These are phyloP conservation scores for Aspergillus luchuensis DNA, from an alignment of 2,329 filamentous ascomycete species.

Conservation along the genomic window DNA sequence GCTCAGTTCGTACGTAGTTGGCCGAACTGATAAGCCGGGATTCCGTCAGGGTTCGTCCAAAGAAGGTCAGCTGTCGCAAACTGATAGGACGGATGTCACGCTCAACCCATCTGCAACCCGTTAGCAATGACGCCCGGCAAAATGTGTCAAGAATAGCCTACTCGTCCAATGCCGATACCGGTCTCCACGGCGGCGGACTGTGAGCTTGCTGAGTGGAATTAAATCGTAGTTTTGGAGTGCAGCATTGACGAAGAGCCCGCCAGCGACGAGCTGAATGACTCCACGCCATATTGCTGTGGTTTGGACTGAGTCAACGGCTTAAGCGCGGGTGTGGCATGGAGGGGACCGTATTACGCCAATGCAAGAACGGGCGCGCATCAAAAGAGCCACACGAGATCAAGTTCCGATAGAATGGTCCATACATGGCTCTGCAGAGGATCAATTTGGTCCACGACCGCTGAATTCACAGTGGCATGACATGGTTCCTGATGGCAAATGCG, in stretches of 20 bases:
- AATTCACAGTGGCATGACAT: constrained; percentile 11
- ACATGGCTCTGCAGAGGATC: constrained; percentile 20
- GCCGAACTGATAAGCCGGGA: constrained; percentile 86
- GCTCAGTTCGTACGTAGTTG: constrained; percentile 94
- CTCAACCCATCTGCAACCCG: constrained; percentile 74
- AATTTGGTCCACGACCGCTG: not conserved
- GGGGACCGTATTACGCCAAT: constrained; percentile 5
- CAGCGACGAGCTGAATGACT: constrained; percentile 39
- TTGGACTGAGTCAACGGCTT: constrained; percentile 18
- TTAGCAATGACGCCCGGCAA: constrained; percentile 17
- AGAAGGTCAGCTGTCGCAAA: constrained; percentile 93
- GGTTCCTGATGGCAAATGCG: constrained; percentile 6
- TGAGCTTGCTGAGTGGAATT: constrained; percentile 31
- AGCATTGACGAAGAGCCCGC: constrained; percentile 28
- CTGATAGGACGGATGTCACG: constrained; percentile 94
- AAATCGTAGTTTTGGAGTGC: constrained; percentile 25
- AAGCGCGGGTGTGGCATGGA: constrained; percentile 20
- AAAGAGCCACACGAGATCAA: constrained; percentile 14
- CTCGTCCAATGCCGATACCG: constrained; percentile 62
- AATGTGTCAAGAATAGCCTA: constrained; percentile 31
- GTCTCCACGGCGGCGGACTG: constrained; percentile 58
- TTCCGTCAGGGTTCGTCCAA: constrained; percentile 90
- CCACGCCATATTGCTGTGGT: constrained; percentile 39
- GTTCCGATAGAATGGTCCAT: constrained; percentile 14
- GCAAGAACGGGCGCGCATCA: constrained; percentile 13